These are phyloP conservation scores for Dillenia turbinata DNA, from an alignment of 164 flowering plant species.

Conservation along the genomic window DNA sequence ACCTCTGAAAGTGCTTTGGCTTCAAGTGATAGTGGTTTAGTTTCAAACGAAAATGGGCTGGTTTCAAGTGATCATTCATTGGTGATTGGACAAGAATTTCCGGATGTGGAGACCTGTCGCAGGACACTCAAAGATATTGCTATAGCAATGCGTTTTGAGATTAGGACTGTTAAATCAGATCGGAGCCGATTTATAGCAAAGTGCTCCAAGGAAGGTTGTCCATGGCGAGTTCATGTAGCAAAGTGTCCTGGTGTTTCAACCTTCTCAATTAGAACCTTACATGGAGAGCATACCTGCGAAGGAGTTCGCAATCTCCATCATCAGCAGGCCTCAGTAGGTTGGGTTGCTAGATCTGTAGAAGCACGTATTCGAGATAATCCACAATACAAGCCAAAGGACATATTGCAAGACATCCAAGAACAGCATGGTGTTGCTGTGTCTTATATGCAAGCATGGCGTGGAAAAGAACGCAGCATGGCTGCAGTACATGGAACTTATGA, in stretches of 20 bases:
- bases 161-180: conserved; percentile 96
- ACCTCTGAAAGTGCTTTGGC: conserved; percentile 19
- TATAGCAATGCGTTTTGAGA: conserved; percentile 87
- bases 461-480: conserved; percentile 98
- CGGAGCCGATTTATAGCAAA: conserved; percentile 93
- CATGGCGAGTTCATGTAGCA: conserved; percentile 97
- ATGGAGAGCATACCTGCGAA: conserved; percentile 91
- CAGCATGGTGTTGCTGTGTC: conserved; percentile 97
- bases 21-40: conserved; percentile 21
- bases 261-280: conserved; percentile 79
- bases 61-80: conserved; percentile 30
- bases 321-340: conserved; percentile 96
- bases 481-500: conserved; percentile 76
- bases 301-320: conserved; percentile 89
- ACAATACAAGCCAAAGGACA: conserved; percentile 91
- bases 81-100: conserved; percentile 81
- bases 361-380: conserved; percentile 86
- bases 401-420: conserved; percentile 79
- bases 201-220: conserved; percentile 95
- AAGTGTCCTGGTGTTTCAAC: conserved; percentile 86
- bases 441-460: conserved; percentile 99
- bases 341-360: conserved; percentile 99
- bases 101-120: conserved; percentile 74
- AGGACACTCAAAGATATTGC: conserved; percentile 83
- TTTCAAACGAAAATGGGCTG: conserved; percentile 19